Percentiles rank a stretch among this genome's conserved stretches.
Conservation (phyloP, 805 yeast genomes). For the Isabelozyma pseudorhagii region DNA sequence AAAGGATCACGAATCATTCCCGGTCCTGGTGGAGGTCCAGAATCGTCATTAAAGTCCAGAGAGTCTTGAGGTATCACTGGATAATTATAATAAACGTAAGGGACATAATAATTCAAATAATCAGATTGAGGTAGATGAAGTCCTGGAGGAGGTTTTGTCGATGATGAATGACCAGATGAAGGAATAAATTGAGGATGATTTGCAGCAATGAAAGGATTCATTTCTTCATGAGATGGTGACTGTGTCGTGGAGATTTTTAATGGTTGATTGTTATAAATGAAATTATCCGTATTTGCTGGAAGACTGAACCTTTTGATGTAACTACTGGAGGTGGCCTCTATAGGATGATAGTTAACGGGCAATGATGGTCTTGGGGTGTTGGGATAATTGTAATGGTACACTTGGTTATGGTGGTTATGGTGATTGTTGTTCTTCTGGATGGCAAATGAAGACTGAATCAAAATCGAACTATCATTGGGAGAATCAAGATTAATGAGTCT, state of each 20-base stretch:
- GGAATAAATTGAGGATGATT: not conserved
- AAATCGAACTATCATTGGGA: conserved; percentile 12
- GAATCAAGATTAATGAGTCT: conserved; percentile 14
- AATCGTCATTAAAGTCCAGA: not conserved
- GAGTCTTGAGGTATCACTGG: not conserved
- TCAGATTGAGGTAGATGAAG: conserved; percentile 1
- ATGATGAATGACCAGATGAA: not conserved
- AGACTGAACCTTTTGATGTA: conserved; percentile 4
- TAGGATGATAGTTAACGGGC: conserved; percentile 2
- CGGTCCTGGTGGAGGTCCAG: not conserved
- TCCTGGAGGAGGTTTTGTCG: not conserved
- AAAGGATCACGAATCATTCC: not conserved
- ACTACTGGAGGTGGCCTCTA: conserved; percentile 1
- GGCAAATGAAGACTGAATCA: conserved; percentile 39
- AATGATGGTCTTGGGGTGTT: conserved; percentile 1
- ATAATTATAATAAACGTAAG: conserved; percentile 5
- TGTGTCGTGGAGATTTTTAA: not conserved
- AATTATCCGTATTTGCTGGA: not conserved
- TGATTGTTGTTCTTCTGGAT: conserved; percentile 25
- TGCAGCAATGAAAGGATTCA: not conserved
- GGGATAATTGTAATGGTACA: not conserved
- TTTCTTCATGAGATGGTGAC: not conserved
- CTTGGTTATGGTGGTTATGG: not conserved
- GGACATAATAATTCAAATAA: conserved; percentile 5
- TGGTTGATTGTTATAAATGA: not conserved